Percentiles rank a stretch among this genome's conserved stretches.
These are phyloP conservation scores for Alloascoidea africana DNA, from an alignment of 805 yeast genomes.

Conservation along the genomic window DNA sequence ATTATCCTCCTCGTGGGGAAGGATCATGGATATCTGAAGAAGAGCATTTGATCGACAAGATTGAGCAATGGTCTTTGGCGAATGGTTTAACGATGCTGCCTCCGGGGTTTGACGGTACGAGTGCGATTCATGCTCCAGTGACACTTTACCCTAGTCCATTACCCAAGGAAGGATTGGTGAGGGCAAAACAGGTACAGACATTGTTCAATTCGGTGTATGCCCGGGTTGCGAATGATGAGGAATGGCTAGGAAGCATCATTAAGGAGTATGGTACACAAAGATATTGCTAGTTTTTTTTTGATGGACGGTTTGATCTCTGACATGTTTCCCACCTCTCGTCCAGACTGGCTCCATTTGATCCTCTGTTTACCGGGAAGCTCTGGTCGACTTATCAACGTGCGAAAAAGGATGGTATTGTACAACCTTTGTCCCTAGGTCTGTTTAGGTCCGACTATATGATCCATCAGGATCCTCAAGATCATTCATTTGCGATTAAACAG, in stretches of 20 bases:
- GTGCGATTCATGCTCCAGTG: slow-evolving; percentile 60
- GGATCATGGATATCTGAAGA: slow-evolving; percentile 8
- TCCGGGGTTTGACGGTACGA: slow-evolving; percentile 32
- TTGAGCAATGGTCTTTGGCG: slow-evolving; percentile 63
- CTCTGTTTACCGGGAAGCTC: slow-evolving; percentile 70
- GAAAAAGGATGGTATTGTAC: slow-evolving; percentile 32
- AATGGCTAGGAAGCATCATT: slow-evolving; percentile 50
- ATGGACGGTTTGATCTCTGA: slow-evolving; percentile 7
- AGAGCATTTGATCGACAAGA: slow-evolving; percentile 23
- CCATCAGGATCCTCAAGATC: slow-evolving; percentile 26
- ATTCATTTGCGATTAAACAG: slow-evolving; percentile 51
- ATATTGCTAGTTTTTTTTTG: neutral
- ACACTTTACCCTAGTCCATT: slow-evolving; percentile 88
- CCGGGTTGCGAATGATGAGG: slow-evolving; percentile 36
- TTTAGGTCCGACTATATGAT: slow-evolving; percentile 86
- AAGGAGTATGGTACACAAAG: slow-evolving; percentile 18
- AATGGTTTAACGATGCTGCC: slow-evolving; percentile 81
- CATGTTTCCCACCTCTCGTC: neutral
- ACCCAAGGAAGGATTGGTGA: slow-evolving; percentile 48
- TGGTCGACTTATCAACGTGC: slow-evolving; percentile 44
- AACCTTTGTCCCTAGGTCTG: slow-evolving; percentile 62
- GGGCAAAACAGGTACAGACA: slow-evolving; percentile 52
- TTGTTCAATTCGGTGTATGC: slow-evolving; percentile 64
- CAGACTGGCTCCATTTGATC: slow-evolving; percentile 38
- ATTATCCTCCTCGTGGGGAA: neutral